A percentile compares a stretch with the other conserved stretches of the same genome.
phyloP scores from a whole-genome alignment of 768 basidiomycete genomes.

The Suillus clintonianus region DNA sequence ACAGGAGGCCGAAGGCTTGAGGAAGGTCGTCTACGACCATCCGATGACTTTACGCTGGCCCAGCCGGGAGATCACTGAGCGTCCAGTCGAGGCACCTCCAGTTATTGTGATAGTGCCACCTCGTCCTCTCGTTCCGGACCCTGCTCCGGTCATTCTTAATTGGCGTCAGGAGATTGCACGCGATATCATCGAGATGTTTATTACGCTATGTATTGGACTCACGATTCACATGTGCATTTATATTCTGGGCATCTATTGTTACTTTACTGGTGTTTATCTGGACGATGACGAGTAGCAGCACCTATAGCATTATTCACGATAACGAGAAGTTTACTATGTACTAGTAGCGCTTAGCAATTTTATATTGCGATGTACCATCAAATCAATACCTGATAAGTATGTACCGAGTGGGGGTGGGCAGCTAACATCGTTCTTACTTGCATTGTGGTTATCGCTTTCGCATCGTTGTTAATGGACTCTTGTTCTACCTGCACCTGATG shows the following conservation, averaged over 20 bases:
- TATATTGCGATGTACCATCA: not conserved
- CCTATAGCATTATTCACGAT: not conserved
- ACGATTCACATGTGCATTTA: conserved; percentile 28
- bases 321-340: not conserved
- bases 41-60: conserved; percentile 21
- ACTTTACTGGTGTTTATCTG: conserved; percentile 11
- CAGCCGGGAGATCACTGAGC: conserved; percentile 7
- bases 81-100: not conserved
- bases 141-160: conserved; percentile 13
- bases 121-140: not conserved
- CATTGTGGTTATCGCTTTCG: no score
- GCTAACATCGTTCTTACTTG: no score
- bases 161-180: conserved; percentile 23
- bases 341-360: not conserved
- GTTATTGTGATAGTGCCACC: not conserved
- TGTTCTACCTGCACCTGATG: no score
- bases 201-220: conserved; percentile 24
- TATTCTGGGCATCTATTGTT: conserved; percentile 29
- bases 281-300: not conserved
- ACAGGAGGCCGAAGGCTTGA: conserved; percentile 14
- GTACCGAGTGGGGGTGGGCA: no score
- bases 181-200: conserved; percentile 30
- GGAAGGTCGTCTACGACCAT: conserved; percentile 23
- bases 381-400: not conserved
- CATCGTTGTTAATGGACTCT: no score